Evolutionary conservation across 2,329 filamentous ascomycete species (phyloP).

Genomic region (Arachnomyces sp.): DNA sequence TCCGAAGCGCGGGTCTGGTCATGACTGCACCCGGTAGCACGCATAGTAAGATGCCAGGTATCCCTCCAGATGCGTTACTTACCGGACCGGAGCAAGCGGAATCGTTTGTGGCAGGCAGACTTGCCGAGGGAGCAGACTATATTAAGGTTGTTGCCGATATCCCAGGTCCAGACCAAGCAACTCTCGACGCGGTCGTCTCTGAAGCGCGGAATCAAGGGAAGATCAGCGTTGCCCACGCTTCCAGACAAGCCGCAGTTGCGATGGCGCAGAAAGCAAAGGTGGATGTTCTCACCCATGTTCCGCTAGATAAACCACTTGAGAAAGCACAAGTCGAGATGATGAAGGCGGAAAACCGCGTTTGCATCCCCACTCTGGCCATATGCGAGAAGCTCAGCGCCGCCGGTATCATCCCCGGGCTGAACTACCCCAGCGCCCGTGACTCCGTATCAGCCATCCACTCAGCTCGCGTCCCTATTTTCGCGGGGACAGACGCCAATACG

Average conservation of each 20-base stretch:
- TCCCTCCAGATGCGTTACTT: slow-evolving; percentile 4
- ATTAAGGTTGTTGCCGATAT: slow-evolving; percentile 15
- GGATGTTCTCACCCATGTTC: neutral
- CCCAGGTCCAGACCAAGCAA: slow-evolving; percentile 12
- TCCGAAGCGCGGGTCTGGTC: slow-evolving; percentile 2
- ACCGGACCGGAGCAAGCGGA: neutral
- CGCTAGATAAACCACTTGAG: neutral
- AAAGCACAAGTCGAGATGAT: neutral
- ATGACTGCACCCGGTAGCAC: slow-evolving; percentile 4
- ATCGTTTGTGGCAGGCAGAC: slow-evolving; percentile 9
- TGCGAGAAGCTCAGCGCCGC: neutral
- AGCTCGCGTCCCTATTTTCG: neutral
- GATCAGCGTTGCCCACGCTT: slow-evolving; percentile 8
- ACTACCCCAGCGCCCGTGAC: neutral
- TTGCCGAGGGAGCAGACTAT: slow-evolving; percentile 14
- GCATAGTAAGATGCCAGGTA: slow-evolving; percentile 7
- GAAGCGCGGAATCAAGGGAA: slow-evolving; percentile 9
- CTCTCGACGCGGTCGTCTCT: slow-evolving; percentile 10
- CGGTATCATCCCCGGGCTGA: neutral
- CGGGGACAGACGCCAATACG: neutral
- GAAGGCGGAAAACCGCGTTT: neutral
- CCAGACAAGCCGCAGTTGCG: neutral
- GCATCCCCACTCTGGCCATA: neutral
- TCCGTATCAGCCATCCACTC: neutral
- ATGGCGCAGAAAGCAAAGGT: neutral